Evolutionary conservation across 1,284 basidiomycete species (phyloP), one percentile per base, ranked within the genome.

Genomic region (Cryptococcus depauperatus): DNA sequence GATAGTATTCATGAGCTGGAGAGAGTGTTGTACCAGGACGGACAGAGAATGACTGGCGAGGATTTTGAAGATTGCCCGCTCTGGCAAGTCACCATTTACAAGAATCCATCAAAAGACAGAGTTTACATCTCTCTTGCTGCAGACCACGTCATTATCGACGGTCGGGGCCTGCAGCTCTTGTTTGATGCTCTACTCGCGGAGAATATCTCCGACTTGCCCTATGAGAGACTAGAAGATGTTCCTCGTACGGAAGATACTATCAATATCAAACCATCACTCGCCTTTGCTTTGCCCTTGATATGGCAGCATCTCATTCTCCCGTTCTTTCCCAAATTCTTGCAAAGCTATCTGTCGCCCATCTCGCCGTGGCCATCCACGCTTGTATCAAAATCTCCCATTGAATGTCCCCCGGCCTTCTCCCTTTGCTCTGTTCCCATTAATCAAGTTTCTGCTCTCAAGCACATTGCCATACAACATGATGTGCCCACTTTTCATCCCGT

Each of bases 1-100:
- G 83, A 87, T 2, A 84, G 21, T 21, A 23, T 13, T 18, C 16
- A 16, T 16, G 39, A 29, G 26, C 16, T 28, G 11, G 39, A 14
- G 8, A 30, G 27, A 9, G 25, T 41, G 14, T 7, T 19, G 25
- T 22, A 18, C 26, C 18, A 29, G 38, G 27, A 39, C 6, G 23
- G 38, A 21, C 11, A 40, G 23, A 11, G 27, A n/a, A 40, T n/a
- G n/a, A 27, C 18, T 9, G 27, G 19, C 16, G 37, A 39, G 23
- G 37, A 50, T 28, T 19, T 51, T 19, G 41, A 18, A 2, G 16
- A 19, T n/a, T 27, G 28, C 18, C 53, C 50, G 8, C 28, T 42
- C 9, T 57, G 54, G 55, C 47, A 51, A 32, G 43, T 57, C 22
- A 7, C 44, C 1, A 18, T 42, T 7, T 38, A 41, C 26, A 44